Evolutionary conservation across 192 early-diverging fungal species (phyloP), one percentile per base, ranked within the genome.

Genomic region (Podila verticillata): DNA sequence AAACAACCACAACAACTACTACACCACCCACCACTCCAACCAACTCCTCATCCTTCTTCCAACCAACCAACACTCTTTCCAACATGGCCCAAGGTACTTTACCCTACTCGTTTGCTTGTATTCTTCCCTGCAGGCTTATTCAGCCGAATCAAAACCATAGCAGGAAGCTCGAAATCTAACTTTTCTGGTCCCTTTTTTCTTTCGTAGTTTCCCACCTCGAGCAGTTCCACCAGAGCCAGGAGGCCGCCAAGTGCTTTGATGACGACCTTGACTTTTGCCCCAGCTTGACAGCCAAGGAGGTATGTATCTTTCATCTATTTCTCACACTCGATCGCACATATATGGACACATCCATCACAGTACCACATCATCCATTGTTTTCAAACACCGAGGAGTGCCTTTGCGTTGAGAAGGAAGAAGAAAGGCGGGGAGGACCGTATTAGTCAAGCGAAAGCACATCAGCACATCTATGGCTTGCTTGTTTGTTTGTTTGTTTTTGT

Each of bases 221-320:
- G 54, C 77, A 89, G 30, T 85, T 81, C 49, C 72, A 70, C 30
- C 72, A 70, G 34, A 84, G 82, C 62, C 86, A 87, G 51, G 87
- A 89, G 61, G 79, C 84, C 24, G 87, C 87, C 31, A 78, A 65
- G 56, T 83, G 81, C 64, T 89, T 89, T 61, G 84, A 89, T 65
- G 88, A 89, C 68, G 88, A 89, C 48, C 73, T 84, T 51, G 88
- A 89, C 61, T 89, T 87, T 83, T 89, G 88, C 74, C 88, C 88
- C 22, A 78, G 81, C 19, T 66, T 86, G 65, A 83, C 83, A n/a
- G 73, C 86, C 56, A 81, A 84, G 48, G 83, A 89, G 82, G 84
- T 86, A 87, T 26, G 51, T 26, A 26, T 54, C 8, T 44, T 10
- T 44, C 39, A 39, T 34, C 2, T 34, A 34, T 39, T 39, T 10